phyloP scores from a whole-genome alignment of 2,329 filamentous ascomycete species.

The Colletotrichum orchidophilum region DNA sequence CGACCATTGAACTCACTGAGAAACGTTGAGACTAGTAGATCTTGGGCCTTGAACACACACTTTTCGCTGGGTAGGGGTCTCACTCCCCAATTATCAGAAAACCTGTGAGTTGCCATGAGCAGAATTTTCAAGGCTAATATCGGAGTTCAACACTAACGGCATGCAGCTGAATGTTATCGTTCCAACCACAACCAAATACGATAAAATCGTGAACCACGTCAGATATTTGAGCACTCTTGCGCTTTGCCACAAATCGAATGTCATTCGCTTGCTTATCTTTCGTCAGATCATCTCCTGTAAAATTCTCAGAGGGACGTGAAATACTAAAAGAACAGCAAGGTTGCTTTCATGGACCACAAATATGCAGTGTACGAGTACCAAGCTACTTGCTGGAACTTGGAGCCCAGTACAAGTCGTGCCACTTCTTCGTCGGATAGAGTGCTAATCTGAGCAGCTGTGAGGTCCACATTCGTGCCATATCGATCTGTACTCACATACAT shows the following conservation, averaged over 20 bases:
- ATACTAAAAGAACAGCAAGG: slow-evolving; percentile 41
- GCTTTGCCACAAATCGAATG: slow-evolving; percentile 39
- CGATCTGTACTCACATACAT: background rate
- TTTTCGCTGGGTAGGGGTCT: slow-evolving; percentile 23
- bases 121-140: accelerated
- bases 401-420: slow-evolving; percentile 42
- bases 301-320: background rate
- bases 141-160: background rate
- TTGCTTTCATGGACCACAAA: slow-evolving; percentile 46
- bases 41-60: slow-evolving; percentile 37
- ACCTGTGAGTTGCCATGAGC: background rate
- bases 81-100: slow-evolving; percentile 21
- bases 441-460: slow-evolving; percentile 7
- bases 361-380: slow-evolving; percentile 52
- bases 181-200: slow-evolving; percentile 16
- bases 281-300: background rate
- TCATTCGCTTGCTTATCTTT: slow-evolving; percentile 37
- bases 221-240: slow-evolving; percentile 8
- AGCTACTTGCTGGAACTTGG: slow-evolving; percentile 47
- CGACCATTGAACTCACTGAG: slow-evolving; percentile 14
- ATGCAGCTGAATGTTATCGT: slow-evolving; percentile 21
- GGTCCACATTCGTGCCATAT: slow-evolving; percentile 22
- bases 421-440: slow-evolving; percentile 41
- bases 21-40: slow-evolving; percentile 36
- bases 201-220: slow-evolving; percentile 11